Conservation (phyloP, 2,329 filamentous ascomycete genomes). For the Chrysosporium keratinophilum region DNA sequence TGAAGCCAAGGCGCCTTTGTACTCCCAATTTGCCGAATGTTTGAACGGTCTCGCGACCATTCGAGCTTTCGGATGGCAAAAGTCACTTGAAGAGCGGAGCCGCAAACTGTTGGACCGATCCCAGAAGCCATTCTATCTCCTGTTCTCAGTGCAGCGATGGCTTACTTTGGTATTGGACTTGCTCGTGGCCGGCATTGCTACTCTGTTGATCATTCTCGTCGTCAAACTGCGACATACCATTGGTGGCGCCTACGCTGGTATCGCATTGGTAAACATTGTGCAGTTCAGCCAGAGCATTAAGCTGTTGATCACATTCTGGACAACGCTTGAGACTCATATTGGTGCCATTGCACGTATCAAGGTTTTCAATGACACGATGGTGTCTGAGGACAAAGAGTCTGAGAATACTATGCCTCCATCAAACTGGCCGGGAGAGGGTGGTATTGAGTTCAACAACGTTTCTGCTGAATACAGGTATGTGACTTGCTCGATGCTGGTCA, state of each 20-base stretch:
- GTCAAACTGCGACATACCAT: slow-evolving; percentile 37
- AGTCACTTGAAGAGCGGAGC: slow-evolving; percentile 37
- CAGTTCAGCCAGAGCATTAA: slow-evolving; percentile 45
- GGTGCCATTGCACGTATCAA: slow-evolving; percentile 47
- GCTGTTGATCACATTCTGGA: slow-evolving; percentile 42
- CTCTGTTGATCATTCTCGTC: slow-evolving; percentile 41
- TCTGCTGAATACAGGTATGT: slow-evolving; percentile 29
- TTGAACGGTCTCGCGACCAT: slow-evolving; percentile 47
- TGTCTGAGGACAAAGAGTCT: slow-evolving; percentile 29
- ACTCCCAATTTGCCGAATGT: slow-evolving; percentile 48
- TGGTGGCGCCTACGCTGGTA: slow-evolving; percentile 42
- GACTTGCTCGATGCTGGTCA: neutral
- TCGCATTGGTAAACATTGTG: slow-evolving; percentile 46
- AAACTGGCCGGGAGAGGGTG: slow-evolving; percentile 30
- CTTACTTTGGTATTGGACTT: slow-evolving; percentile 40
- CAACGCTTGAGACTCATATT: slow-evolving; percentile 45
- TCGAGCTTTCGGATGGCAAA: slow-evolving; percentile 48
- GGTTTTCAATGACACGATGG: slow-evolving; percentile 36
- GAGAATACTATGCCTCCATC: slow-evolving; percentile 29
- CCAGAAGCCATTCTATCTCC: slow-evolving; percentile 48
- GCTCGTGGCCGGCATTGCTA: slow-evolving; percentile 41
- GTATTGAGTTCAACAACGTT: slow-evolving; percentile 30
- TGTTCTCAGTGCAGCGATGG: slow-evolving; percentile 50
- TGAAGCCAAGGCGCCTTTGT: slow-evolving; percentile 51
- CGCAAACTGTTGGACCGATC: slow-evolving; percentile 43